Conservation (phyloP, 2,329 filamentous ascomycete species). For the Exophiala aquamarina region DNA sequence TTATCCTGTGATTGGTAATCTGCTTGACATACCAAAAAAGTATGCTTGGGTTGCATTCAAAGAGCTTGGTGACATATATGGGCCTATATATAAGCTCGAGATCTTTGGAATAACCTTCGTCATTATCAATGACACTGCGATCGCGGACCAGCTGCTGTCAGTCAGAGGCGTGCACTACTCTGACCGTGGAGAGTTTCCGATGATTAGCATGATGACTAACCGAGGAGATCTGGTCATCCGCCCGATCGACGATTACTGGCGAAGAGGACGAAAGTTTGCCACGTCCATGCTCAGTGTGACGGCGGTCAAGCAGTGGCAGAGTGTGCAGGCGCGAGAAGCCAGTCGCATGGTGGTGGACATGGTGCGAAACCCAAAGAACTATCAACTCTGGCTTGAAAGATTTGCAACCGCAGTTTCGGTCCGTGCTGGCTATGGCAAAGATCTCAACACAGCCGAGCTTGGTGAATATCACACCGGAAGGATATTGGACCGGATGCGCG, state of each 20-base stretch:
- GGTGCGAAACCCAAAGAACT: not conserved
- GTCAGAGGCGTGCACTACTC: constrained; percentile 32
- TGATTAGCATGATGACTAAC: not conserved
- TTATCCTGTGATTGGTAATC: constrained; percentile 20
- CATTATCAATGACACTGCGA: constrained; percentile 34
- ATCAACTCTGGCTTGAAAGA: not conserved
- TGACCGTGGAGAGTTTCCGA: not conserved
- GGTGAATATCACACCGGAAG: constrained; percentile 33
- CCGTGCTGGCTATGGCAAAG: not conserved
- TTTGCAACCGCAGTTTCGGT: not conserved
- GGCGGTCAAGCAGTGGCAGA: not conserved
- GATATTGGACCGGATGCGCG: too few species aligned
- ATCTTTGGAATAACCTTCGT: constrained; percentile 36
- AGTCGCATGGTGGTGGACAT: not conserved
- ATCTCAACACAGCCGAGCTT: constrained; percentile 31
- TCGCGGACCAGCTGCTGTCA: constrained; percentile 35
- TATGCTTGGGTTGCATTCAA: constrained; percentile 4
- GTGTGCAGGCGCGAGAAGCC: not conserved
- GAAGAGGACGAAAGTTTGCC: not conserved
- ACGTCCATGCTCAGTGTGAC: not conserved
- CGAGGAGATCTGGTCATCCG: not conserved
- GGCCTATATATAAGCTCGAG: not conserved
- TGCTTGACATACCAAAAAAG: not conserved
- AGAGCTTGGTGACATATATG: constrained; percentile 2
- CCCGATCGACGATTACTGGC: not conserved